phyloP scores from a whole-genome alignment of 108 stramenopile species.

The Epithemia pelagica region DNA sequence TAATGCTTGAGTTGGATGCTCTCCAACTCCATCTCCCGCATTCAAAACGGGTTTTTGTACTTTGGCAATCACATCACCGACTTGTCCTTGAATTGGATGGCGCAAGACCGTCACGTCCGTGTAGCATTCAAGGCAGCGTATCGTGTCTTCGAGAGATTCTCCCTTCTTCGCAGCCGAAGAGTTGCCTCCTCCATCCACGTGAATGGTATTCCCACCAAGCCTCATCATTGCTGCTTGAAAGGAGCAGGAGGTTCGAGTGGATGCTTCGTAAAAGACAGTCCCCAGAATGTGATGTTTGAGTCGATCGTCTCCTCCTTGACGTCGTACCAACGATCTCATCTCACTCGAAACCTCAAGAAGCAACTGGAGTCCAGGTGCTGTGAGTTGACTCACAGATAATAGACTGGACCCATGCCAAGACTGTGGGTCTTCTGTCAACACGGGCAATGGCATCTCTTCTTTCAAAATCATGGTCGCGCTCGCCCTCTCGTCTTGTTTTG shows the following conservation, averaged over 20 bases:
- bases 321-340: conserved; percentile 47
- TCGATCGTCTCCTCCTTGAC: conserved; percentile 30
- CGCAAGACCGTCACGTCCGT: conserved; percentile 87
- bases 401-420: conserved; percentile 48
- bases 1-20: conserved; percentile 98
- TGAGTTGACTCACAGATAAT: conserved; percentile 55
- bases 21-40: conserved; percentile 96
- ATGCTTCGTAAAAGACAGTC: conserved; percentile 88
- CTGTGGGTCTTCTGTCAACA: conserved; percentile 21
- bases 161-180: conserved; percentile 90
- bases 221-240: conserved; percentile 94
- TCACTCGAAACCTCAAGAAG: conserved; percentile 32
- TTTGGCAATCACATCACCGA: conserved; percentile 19
- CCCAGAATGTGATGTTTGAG: conserved; percentile 9
- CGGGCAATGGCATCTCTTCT: background rate
- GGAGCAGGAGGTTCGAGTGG: conserved; percentile 91
- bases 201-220: conserved; percentile 82
- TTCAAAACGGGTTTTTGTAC: conserved; percentile 79
- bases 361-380: conserved; percentile 38
- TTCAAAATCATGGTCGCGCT: background rate
- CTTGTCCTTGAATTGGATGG: conserved; percentile 71
- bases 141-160: conserved; percentile 90
- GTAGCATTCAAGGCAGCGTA: conserved; percentile 86
- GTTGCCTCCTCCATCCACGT: conserved; percentile 66
- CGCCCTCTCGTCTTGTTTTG: too few species aligned